Percentiles rank a stretch among this genome's conserved stretches.
Conservation (phyloP, 257 asterid species). For the Solanum pimpinellifolium region DNA sequence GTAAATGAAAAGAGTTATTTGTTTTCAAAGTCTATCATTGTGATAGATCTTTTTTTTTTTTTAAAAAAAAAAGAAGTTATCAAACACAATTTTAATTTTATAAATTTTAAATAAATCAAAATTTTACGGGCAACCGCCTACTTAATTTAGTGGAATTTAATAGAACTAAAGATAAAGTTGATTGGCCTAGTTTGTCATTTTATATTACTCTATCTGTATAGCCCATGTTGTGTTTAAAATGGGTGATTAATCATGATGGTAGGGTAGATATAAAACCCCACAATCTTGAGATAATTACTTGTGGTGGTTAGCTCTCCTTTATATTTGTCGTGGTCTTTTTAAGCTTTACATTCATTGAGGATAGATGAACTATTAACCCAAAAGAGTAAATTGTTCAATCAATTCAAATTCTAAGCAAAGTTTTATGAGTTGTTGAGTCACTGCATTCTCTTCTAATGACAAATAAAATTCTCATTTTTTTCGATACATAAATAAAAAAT, state of each 20-base stretch:
- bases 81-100: no score
- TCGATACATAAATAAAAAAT: no score
- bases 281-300: neutral
- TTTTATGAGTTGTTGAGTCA: neutral
- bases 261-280: neutral
- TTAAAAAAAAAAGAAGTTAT: no score
- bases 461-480: neutral
- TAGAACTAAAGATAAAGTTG: neutral
- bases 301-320: neutral
- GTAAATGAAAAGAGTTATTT: no score
- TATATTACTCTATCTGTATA: neutral
- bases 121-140: neutral
- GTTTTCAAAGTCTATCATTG: neutral
- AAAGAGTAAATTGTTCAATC: no score
- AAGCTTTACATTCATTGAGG: neutral
- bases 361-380: neutral
- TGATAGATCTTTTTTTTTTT: no score
- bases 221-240: neutral
- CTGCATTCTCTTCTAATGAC: neutral
- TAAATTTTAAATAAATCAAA: no score
- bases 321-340: neutral
- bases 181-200: neutral
- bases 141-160: neutral
- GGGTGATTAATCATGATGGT: neutral
- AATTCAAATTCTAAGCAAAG: neutral